phyloP scores from a whole-genome alignment of 1,284 basidiomycete species.

The Cryptococcus hybrid region DNA sequence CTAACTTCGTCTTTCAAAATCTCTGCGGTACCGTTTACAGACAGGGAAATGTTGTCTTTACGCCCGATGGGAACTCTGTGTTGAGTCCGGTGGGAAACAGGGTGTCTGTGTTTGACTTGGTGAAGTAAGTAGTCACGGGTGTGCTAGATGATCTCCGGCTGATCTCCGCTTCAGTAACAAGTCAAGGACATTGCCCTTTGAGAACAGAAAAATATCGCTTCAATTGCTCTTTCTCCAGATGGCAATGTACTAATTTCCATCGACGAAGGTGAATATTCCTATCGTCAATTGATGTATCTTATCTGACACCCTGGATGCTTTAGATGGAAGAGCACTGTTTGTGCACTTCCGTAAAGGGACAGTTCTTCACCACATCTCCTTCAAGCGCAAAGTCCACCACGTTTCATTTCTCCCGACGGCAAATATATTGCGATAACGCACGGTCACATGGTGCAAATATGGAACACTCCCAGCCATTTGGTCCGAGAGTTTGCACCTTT shows the following conservation, averaged over 20 bases:
- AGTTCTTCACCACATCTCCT: conserved; percentile 90
- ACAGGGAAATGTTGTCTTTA: conserved; percentile 92
- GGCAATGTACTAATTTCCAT: conserved; percentile 84
- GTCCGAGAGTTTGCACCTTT: conserved; percentile 96
- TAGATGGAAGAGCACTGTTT: conserved; percentile 83
- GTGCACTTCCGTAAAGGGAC: conserved; percentile 81
- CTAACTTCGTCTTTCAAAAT: conserved; percentile 58
- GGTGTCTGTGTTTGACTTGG: conserved; percentile 93
- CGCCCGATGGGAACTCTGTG: too few species aligned
- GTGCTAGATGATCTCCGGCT: not conserved
- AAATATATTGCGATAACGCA: conserved; percentile 92
- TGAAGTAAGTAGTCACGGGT: conserved; percentile 66
- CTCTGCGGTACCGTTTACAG: conserved; percentile 95
- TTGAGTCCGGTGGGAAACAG: too few species aligned
- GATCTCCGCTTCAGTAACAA: conserved; percentile 70
- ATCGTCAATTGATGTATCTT: too few species aligned
- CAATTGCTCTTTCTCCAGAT: conserved; percentile 87
- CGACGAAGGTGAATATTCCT: conserved; percentile 68
- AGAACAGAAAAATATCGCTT: conserved; percentile 90
- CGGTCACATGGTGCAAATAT: conserved; percentile 88
- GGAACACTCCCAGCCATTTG: conserved; percentile 90
- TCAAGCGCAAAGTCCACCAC: conserved; percentile 81
- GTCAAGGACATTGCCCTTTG: conserved; percentile 85
- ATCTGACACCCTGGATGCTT: not conserved
- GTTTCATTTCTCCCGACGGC: conserved; percentile 92